A percentile compares a stretch with the other conserved stretches of the same genome.
Evolutionary conservation across 2,329 filamentous ascomycete genomes (phyloP).

Genomic region (Monascus ruber): DNA sequence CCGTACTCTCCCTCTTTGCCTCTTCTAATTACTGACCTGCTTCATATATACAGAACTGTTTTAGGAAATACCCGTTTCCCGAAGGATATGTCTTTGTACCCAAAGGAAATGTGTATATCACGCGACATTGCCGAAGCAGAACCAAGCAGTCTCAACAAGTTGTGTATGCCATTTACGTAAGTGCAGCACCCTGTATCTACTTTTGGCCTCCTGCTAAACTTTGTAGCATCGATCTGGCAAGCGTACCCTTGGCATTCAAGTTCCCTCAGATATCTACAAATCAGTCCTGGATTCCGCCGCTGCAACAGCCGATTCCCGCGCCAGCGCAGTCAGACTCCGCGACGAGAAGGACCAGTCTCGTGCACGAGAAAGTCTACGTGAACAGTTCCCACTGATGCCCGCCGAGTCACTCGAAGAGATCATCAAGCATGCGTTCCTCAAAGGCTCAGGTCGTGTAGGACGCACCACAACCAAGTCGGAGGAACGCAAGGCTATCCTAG

Average conservation of each 20-base stretch:
- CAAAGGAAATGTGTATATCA: constrained; percentile 33
- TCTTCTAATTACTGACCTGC: neutral
- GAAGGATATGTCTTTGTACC: constrained; percentile 28
- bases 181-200: constrained; percentile 1
- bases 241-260: constrained; percentile 30
- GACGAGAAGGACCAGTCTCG: constrained; percentile 20
- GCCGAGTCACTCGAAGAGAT: constrained; percentile 17
- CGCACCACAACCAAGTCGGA: constrained; percentile 22
- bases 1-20: too few relatives aligned
- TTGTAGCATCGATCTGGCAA: constrained; percentile 18
- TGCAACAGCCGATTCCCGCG: constrained; percentile 30
- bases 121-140: constrained; percentile 28
- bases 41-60: constrained; percentile 17
- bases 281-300: constrained; percentile 28
- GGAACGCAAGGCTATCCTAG: constrained; percentile 23
- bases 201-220: constrained; percentile 1
- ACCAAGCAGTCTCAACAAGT: constrained; percentile 20
- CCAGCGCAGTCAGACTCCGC: constrained; percentile 25
- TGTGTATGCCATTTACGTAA: constrained; percentile 30
- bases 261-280: constrained; percentile 28
- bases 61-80: constrained; percentile 16
- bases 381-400: constrained; percentile 30
- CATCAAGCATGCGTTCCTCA: constrained; percentile 29
- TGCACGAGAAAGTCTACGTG: constrained; percentile 14
- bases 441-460: constrained; percentile 30